Conservation (phyloP, 2,329 filamentous ascomycete species). For the Fusarium sp. region DNA sequence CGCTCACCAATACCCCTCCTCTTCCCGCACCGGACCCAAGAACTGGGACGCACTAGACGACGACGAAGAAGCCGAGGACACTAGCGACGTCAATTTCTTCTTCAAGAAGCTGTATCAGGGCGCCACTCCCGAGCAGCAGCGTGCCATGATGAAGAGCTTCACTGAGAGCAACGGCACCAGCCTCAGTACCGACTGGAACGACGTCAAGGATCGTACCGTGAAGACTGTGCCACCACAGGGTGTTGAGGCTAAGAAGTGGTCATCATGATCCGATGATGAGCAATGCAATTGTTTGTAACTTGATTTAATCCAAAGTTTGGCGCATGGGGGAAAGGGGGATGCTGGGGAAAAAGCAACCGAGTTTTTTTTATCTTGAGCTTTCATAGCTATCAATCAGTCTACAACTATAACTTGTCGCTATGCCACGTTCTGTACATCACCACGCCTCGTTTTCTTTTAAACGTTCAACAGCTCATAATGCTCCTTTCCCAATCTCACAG, state of each 20-base stretch:
- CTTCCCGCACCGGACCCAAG: constrained; percentile 84
- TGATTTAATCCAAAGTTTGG: neutral
- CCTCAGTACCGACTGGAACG: constrained; percentile 90
- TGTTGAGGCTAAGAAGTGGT: constrained; percentile 81
- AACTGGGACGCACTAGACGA: constrained; percentile 88
- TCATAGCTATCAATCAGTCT: constrained; percentile 8
- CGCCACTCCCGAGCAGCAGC: constrained; percentile 81
- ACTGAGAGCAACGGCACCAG: constrained; percentile 93
- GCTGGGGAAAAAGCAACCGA: constrained; percentile 25
- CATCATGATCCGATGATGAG: constrained; percentile 6
- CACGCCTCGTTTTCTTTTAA: constrained; percentile 12
- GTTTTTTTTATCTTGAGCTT: constrained; percentile 7
- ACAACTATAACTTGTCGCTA: constrained; percentile 14
- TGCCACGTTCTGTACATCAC: constrained; percentile 1
- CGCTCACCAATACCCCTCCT: constrained; percentile 82
- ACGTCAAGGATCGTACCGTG: constrained; percentile 80
- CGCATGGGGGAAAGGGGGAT: constrained; percentile 30
- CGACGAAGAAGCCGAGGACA: constrained; percentile 69
- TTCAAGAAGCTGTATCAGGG: constrained; percentile 90
- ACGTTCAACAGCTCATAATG: constrained; percentile 34
- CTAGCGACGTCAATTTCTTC: constrained; percentile 79
- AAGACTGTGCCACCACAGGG: constrained; percentile 81
- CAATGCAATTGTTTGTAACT: neutral
- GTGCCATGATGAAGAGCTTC: constrained; percentile 99
- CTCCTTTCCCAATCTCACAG: constrained; percentile 28